Evolutionary conservation across 352 stramenopile species (phyloP).

Genomic region (Phytopythium cucurbitacearum): DNA sequence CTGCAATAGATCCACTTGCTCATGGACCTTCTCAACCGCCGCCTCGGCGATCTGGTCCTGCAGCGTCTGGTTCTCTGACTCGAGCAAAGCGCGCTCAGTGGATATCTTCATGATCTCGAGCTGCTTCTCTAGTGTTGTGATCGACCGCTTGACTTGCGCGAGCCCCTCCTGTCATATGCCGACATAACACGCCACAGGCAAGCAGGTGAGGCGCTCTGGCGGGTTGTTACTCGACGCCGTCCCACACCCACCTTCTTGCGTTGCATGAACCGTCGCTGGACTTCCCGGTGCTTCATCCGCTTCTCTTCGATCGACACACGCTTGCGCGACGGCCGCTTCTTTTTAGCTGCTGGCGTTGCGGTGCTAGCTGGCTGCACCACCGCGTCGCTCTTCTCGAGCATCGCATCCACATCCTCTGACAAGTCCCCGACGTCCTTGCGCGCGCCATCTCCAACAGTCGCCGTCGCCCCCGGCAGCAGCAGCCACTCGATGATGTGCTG

Average conservation of each 20-base stretch:
- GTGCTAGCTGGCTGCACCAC: not conserved
- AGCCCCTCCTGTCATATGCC: conserved; percentile 16
- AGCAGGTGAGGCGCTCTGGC: too few species aligned
- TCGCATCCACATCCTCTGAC: not conserved
- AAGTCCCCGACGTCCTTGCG: not conserved
- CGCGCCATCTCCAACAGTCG: not conserved
- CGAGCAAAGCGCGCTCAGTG: conserved; percentile 23
- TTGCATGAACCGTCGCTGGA: conserved; percentile 48
- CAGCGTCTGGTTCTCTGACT: conserved; percentile 32
- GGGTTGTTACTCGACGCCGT: not conserved
- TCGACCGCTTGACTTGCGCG: conserved; percentile 26
- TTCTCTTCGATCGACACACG: conserved; percentile 32
- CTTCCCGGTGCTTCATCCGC: conserved; percentile 45
- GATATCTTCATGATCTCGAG: conserved; percentile 30
- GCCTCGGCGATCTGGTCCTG: conserved; percentile 8
- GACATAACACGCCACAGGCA: too few species aligned
- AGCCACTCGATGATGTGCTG: conserved; percentile 46
- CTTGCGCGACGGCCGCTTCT: conserved; percentile 17
- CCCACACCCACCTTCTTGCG: conserved; percentile 31
- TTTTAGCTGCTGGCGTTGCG: conserved; percentile 7
- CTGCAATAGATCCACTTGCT: conserved; percentile 18
- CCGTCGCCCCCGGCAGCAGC: conserved; percentile 13
- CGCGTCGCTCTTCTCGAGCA: not conserved
- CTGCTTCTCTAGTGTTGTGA: conserved; percentile 28
- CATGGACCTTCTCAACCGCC: conserved; percentile 3